Evolutionary conservation across 169 alveolate species (phyloP).

Genomic region (Cryptosporidium canis): DNA sequence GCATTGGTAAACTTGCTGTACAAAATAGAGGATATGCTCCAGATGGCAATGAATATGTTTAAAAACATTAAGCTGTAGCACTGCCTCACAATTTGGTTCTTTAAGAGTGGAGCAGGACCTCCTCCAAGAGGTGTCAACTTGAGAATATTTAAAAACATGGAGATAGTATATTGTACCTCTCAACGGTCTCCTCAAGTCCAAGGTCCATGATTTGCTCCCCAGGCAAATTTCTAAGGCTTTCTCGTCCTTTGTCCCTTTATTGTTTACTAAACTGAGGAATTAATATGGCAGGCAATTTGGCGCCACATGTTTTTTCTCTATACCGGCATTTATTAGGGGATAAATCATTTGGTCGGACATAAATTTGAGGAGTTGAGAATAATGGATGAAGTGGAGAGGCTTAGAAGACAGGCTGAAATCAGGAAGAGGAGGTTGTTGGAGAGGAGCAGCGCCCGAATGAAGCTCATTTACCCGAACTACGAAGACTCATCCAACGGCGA

Average conservation of each 20-base stretch:
- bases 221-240: neutral
- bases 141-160: conserved; percentile 40
- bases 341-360: neutral
- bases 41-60: conserved; percentile 38
- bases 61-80: conserved; percentile 66
- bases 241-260: neutral
- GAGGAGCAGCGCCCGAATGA: conserved; percentile 34
- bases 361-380: neutral
- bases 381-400: neutral
- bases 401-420: conserved; percentile 16
- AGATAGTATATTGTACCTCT: neutral
- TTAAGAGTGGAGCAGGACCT: conserved; percentile 68
- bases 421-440: conserved; percentile 35
- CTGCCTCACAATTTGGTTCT: conserved; percentile 47
- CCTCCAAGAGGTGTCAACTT: conserved; percentile 69
- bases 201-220: neutral
- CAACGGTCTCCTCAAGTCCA: neutral
- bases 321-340: neutral
- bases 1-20: conserved; percentile 58
- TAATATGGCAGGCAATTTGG: neutral
- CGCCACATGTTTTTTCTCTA: neutral
- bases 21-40: conserved; percentile 67
- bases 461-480: conserved; percentile 34
- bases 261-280: neutral
- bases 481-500: neutral